These are phyloP conservation scores for Ophiostoma populinum DNA, from an alignment of 2,329 filamentous ascomycete species.

Conservation along the genomic window DNA sequence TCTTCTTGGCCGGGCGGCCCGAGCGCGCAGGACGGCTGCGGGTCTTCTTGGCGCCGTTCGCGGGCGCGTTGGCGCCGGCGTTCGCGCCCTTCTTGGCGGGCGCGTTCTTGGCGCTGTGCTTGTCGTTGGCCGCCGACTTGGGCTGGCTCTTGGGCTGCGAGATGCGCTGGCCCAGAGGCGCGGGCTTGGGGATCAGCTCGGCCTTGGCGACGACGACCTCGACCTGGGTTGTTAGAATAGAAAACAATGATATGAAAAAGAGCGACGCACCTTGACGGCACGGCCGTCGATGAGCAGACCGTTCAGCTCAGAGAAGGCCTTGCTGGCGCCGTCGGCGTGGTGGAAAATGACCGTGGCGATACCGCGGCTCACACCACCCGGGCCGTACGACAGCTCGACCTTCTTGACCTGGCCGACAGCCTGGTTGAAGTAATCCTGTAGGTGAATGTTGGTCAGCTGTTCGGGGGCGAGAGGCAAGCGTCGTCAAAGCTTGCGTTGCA, in stretches of 20 bases:
- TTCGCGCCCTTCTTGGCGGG: conserved; percentile 17
- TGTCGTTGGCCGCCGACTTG: conserved; percentile 64
- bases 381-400: conserved; percentile 82
- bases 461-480: conserved; percentile 31
- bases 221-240: conserved; percentile 35
- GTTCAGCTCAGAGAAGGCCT: conserved; percentile 71
- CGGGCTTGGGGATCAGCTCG: conserved; percentile 44
- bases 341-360: conserved; percentile 79
- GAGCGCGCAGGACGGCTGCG: conserved; percentile 32
- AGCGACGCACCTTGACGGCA: conserved; percentile 61
- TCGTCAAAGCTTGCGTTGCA: conserved; percentile 16
- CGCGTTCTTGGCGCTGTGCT: conserved; percentile 25
- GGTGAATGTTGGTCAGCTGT: conserved; percentile 45
- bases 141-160: conserved; percentile 53
- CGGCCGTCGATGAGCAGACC: conserved; percentile 78
- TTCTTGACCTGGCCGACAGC: conserved; percentile 81
- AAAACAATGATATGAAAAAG: neutral
- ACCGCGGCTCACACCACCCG: conserved; percentile 78
- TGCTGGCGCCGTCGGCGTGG: conserved; percentile 64
- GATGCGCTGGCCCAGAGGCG: conserved; percentile 70
- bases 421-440: conserved; percentile 90
- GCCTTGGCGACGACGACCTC: conserved; percentile 77
- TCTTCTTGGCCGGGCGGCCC: conserved; percentile 64
- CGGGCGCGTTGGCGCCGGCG: conserved; percentile 21
- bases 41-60: conserved; percentile 29